Percentiles rank a stretch among this genome's conserved stretches.
Evolutionary conservation across 148 eudicot species (phyloP).

Genomic region (Rhododendron ferrugineum): DNA sequence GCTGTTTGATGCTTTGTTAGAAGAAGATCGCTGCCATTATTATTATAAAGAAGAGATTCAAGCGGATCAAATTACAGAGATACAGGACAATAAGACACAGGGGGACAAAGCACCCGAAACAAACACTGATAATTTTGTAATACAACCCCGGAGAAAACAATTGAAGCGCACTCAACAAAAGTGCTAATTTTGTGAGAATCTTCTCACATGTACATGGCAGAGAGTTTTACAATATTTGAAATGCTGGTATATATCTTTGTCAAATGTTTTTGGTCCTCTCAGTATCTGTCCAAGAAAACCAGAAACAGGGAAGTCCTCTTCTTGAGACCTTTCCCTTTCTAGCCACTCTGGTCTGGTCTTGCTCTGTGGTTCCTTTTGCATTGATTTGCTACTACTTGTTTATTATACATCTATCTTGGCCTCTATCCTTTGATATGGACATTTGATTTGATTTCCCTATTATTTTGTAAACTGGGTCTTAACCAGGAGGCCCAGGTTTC

Average conservation of each 20-base stretch:
- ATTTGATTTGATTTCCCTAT: neutral
- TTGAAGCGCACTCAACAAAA: neutral
- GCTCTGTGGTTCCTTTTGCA: neutral
- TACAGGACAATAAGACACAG: too few species aligned
- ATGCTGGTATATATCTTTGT: neutral
- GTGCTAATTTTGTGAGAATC: neutral
- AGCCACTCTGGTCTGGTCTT: neutral
- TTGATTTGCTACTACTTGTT: neutral
- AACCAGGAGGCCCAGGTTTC: neutral
- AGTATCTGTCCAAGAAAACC: neutral
- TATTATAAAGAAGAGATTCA: too few species aligned
- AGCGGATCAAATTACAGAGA: too few species aligned
- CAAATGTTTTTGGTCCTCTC: neutral
- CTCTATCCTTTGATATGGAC: neutral
- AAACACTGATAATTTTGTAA: too few species aligned
- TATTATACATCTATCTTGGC: neutral
- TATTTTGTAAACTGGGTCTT: neutral
- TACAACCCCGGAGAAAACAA: too few species aligned
- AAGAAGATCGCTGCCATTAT: too few species aligned
- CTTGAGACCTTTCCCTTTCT: neutral
- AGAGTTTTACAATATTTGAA: neutral
- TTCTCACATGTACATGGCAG: neutral
- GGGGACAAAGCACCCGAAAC: too few species aligned
- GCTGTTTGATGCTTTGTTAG: too few species aligned
- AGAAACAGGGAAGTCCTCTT: neutral